These are phyloP conservation scores for Mycena galericulata DNA, from an alignment of 768 basidiomycete genomes.

Conservation along the genomic window DNA sequence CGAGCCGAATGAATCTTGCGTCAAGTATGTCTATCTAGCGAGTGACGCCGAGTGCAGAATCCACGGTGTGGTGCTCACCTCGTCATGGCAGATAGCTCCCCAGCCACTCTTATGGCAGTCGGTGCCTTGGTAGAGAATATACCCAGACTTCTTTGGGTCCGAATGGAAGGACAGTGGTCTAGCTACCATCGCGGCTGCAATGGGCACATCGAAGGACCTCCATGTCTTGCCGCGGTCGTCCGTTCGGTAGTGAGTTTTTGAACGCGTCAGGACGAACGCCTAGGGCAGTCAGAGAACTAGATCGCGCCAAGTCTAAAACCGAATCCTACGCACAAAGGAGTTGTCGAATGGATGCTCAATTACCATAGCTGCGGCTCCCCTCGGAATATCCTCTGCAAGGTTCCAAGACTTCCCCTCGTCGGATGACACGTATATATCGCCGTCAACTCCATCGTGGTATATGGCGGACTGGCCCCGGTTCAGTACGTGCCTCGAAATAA, in stretches of 20 bases:
- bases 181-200: constrained; percentile 66
- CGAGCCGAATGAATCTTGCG: constrained; percentile 83
- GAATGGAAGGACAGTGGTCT: constrained; percentile 90
- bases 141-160: constrained; percentile 71
- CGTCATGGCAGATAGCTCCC: constrained; percentile 74
- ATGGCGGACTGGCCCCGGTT: constrained; percentile 60
- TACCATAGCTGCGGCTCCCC: constrained; percentile 74
- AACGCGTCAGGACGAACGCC: constrained; percentile 88
- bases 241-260: constrained; percentile 87
- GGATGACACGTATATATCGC: constrained; percentile 79
- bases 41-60: not conserved
- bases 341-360: constrained; percentile 90
- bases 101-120: constrained; percentile 66
- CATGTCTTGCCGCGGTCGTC: constrained; percentile 90
- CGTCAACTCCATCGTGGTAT: constrained; percentile 79
- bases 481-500: not conserved
- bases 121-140: constrained; percentile 84
- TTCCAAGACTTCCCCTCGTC: constrained; percentile 87
- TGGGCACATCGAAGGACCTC: constrained; percentile 80
- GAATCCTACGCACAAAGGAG: constrained; percentile 59
- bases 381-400: constrained; percentile 60
- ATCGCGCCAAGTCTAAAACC: too few relatives aligned
- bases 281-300: constrained; percentile 45
- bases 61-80: constrained; percentile 56
- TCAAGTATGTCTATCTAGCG: constrained; percentile 81